Base-by-base conservation (phyloP, 495 filamentous ascomycete genomes). In the Podospora anserina region DNA sequence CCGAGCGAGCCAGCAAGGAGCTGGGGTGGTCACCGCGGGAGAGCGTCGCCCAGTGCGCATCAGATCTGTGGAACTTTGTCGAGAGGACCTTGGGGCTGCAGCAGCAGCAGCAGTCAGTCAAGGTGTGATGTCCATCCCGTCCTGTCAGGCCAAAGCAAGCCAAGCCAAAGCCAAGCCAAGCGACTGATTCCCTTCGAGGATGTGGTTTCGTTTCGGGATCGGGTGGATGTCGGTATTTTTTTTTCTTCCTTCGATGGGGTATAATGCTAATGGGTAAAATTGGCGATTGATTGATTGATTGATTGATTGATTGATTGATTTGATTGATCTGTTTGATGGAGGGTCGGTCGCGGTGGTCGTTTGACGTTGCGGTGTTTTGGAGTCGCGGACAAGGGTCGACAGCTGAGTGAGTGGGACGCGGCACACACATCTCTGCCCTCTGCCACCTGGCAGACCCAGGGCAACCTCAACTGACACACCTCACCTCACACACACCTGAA, bases 21-120 rank as follows among this genome's bases (percentile, higher is more conserved):
- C 67, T 78, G 30, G 75, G 69, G 28, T 78, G 77, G 77, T 66
- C 56, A 19, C 68, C 75, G 49, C 64, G 65, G 20, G 71, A 74
- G 68, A 70, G 60, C 32, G 55, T 77, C 49, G 53, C 64, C 32
- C 64, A 72, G 65, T 74, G 75, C 57, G 75, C 75, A 20, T 63
- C 60, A 23, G 71, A 73, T 55, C 61, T 77, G 63, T 77, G 75
- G 75, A 77, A 75, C 64, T 75, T 70, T 66, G 71, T 75, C 49
- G 53, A 67, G 20, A 20, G 32, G 27, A 11, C 55, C 39, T 32
- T 70, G 44, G 63, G 59, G 54, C 20, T n/a, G 60, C 2, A 34
- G 18, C 26, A 56, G 6, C 56, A 58, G 65, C 30, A 32, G 7
- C 30, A 7, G 7, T 39, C 49, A 20, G 56, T 27, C 56, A 58